Conservation (phyloP, 2,329 filamentous ascomycete species). For the Calonectria crousiana region DNA sequence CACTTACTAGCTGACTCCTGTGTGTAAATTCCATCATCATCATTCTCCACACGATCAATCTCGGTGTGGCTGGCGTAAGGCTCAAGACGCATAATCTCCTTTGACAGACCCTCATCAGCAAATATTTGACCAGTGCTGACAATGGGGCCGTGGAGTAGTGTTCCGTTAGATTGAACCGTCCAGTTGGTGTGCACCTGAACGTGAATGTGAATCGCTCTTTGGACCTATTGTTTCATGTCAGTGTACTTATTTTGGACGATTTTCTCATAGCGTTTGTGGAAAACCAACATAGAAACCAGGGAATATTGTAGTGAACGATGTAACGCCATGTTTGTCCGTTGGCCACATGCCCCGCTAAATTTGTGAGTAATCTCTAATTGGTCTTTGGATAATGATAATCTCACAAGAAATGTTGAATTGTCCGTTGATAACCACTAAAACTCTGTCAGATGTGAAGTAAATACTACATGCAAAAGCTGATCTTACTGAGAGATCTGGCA, state of each 20-base stretch:
- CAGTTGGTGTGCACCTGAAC: slow-evolving; percentile 7
- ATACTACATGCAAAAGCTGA: too few relatives aligned
- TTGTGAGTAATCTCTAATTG: neutral
- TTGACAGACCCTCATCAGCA: neutral
- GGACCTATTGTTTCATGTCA: neutral
- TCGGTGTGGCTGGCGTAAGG: slow-evolving; percentile 17
- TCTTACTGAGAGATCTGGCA: neutral
- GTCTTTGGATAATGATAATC: neutral
- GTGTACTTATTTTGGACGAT: neutral
- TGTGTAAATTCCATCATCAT: slow-evolving; percentile 4
- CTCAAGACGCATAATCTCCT: neutral
- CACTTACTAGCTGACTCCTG: slow-evolving; percentile 7
- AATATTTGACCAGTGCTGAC: slow-evolving; percentile 8
- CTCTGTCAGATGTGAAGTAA: neutral
- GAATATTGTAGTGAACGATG: slow-evolving; percentile 17
- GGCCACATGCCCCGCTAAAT: slow-evolving; percentile 23
- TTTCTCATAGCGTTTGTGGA: neutral
- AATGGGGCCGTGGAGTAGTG: neutral
- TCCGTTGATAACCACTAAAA: slow-evolving; percentile 18
- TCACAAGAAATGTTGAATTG: slow-evolving; percentile 15
- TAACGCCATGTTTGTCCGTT: slow-evolving; percentile 21
- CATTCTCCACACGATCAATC: slow-evolving; percentile 18
- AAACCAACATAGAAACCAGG: slow-evolving; percentile 14
- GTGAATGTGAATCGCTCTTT: slow-evolving; percentile 11
- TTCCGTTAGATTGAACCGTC: slow-evolving; percentile 9